phyloP scores from a whole-genome alignment of 495 filamentous ascomycete species.

The Usnea hakonensis region DNA sequence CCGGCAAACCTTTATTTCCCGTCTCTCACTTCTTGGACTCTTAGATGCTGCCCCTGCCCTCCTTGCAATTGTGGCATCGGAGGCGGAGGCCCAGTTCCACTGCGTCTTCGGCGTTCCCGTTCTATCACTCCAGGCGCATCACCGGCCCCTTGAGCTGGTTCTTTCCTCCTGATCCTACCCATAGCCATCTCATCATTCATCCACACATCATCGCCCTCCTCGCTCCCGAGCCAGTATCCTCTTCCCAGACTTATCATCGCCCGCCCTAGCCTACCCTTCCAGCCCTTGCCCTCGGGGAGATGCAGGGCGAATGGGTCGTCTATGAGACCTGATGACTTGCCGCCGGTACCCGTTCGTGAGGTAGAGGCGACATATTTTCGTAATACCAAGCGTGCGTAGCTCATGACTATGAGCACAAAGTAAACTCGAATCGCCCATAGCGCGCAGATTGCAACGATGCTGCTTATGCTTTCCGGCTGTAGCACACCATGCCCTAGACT shows the following conservation, averaged over 20 bases:
- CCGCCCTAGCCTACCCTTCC: conserved; percentile 66
- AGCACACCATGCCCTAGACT: conserved; percentile 46
- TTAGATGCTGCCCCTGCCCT: conserved; percentile 19
- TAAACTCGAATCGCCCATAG: conserved; percentile 70
- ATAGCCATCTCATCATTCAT: conserved; percentile 34
- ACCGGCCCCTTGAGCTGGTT: conserved; percentile 16
- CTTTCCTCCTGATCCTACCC: conserved; percentile 25
- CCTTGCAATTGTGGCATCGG: conserved; percentile 22
- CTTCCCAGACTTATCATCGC: conserved; percentile 61
- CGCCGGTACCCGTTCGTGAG: conserved; percentile 41
- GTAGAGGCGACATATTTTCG: conserved; percentile 47
- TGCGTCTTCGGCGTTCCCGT: conserved; percentile 58
- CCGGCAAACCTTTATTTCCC: conserved; percentile 3
- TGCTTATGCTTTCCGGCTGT: conserved; percentile 63
- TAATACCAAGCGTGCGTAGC: conserved; percentile 67
- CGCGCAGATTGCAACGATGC: conserved; percentile 60
- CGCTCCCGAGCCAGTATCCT: conserved; percentile 66
- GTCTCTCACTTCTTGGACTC: conserved; percentile 19
- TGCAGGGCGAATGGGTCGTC: conserved; percentile 65
- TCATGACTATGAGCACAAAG: conserved; percentile 69
- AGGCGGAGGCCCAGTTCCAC: conserved; percentile 45
- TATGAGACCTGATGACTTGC: conserved; percentile 42
- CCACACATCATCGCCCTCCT: conserved; percentile 29
- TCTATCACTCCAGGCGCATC: conserved; percentile 48
- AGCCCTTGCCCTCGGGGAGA: conserved; percentile 63